Evolutionary conservation across 495 filamentous ascomycete species (phyloP).

Genomic region (Lasiosphaeris hirsuta): DNA sequence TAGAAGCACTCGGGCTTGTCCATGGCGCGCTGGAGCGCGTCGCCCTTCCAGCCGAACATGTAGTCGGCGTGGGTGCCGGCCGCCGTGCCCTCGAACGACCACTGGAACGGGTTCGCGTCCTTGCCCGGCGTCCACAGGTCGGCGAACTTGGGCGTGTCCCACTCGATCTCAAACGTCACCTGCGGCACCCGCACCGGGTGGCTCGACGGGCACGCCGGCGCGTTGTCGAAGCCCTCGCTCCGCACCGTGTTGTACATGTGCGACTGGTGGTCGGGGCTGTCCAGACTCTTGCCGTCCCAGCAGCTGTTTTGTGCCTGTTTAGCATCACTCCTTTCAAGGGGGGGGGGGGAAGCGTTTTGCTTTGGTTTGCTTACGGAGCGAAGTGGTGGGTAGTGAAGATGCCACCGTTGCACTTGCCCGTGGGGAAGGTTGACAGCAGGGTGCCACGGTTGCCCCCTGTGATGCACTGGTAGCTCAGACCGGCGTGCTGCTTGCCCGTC

Average conservation of each 20-base stretch:
- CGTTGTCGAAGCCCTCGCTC: constrained; percentile 30
- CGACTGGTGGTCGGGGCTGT: constrained; percentile 48
- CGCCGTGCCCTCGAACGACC: constrained; percentile 17
- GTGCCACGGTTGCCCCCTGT: constrained; percentile 27
- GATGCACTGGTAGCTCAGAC: constrained; percentile 42
- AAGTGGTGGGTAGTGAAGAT: constrained; percentile 47
- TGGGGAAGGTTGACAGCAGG: constrained; percentile 40
- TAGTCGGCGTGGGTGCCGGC: constrained; percentile 21
- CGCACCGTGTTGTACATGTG: constrained; percentile 42
- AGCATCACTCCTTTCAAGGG: too few relatives aligned
- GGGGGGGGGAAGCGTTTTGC: too few relatives aligned
- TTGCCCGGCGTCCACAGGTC: constrained; percentile 33
- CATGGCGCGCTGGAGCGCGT: constrained; percentile 40
- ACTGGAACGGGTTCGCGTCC: constrained; percentile 41
- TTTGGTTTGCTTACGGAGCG: constrained; percentile 22
- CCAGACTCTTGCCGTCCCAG: constrained; percentile 52
- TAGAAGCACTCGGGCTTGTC: constrained; percentile 42
- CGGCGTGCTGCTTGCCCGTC: constrained; percentile 29
- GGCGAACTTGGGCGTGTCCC: constrained; percentile 43
- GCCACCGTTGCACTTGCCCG: constrained; percentile 35
- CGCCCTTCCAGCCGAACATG: constrained; percentile 35
- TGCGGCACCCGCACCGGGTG: constrained; percentile 41
- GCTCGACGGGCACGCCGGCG: constrained; percentile 38
- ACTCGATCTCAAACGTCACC: constrained; percentile 42
- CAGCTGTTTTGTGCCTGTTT: too few relatives aligned